phyloP scores from a whole-genome alignment of 2,329 filamentous ascomycete species.

The Fusarium coffeatum region DNA sequence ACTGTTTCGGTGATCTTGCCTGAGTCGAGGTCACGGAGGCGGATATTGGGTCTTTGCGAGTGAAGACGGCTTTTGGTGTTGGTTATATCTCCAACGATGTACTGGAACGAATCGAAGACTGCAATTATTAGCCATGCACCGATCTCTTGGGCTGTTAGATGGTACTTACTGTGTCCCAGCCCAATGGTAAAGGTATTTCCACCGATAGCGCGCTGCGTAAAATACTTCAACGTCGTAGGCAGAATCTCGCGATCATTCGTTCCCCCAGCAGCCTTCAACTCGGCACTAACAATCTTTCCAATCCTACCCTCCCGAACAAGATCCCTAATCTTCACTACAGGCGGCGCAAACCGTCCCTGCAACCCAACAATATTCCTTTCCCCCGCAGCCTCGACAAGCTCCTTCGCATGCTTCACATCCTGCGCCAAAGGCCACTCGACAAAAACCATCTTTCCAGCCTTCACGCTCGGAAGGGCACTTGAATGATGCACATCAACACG shows the following conservation, averaged over 20 bases:
- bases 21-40: conserved; percentile 49
- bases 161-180: conserved; percentile 55
- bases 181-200: conserved; percentile 59
- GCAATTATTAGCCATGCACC: too few relatives aligned
- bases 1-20: conserved; percentile 50
- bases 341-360: conserved; percentile 62
- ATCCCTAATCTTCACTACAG: conserved; percentile 57
- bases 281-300: conserved; percentile 65
- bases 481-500: conserved; percentile 65
- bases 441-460: conserved; percentile 64
- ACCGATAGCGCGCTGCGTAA: conserved; percentile 59
- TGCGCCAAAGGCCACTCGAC: conserved; percentile 70
- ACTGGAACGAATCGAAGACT: conserved; percentile 61
- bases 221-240: conserved; percentile 57
- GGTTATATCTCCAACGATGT: conserved; percentile 59
- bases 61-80: conserved; percentile 56
- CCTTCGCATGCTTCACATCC: conserved; percentile 54
- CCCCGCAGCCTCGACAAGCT: conserved; percentile 53
- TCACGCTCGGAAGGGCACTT: conserved; percentile 59
- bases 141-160: too few relatives aligned
- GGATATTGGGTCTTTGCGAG: conserved; percentile 57
- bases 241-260: conserved; percentile 50
- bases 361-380: conserved; percentile 58
- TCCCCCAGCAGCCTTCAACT: conserved; percentile 55
- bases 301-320: conserved; percentile 59